phyloP scores from a whole-genome alignment of 192 early-diverging fungal genomes.

The Linnemannia elongata region DNA sequence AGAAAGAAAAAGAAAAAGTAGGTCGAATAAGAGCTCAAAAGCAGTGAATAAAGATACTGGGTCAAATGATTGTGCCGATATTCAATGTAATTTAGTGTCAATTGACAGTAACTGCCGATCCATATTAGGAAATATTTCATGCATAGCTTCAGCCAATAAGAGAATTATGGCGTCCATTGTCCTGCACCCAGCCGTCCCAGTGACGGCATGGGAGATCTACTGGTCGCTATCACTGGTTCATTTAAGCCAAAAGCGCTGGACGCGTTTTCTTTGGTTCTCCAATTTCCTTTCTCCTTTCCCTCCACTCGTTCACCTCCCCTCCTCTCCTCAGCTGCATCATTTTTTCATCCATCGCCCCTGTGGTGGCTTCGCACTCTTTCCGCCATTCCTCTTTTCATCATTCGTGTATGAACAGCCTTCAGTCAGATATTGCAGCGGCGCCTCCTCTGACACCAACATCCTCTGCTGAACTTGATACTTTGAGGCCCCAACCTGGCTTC shows the following conservation, averaged over 20 bases:
- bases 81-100: no score
- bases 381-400: not conserved
- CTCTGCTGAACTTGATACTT: not conserved
- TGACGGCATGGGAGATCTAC: not conserved
- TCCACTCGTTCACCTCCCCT: not conserved
- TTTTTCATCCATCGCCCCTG: not conserved
- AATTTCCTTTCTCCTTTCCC: not conserved
- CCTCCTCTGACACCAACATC: not conserved
- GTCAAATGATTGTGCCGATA: no score
- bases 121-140: no score
- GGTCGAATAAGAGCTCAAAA: no score
- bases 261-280: not conserved
- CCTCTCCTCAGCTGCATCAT: not conserved
- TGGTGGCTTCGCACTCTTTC: not conserved
- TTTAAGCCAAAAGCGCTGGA: not conserved
- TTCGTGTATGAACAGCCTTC: no score
- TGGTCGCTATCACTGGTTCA: not conserved
- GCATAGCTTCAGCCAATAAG: no score
- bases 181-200: not conserved
- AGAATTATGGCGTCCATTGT: no score
- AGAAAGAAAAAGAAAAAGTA: no score
- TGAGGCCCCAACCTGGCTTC: not conserved
- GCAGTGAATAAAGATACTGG: no score
- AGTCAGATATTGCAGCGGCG: not conserved
- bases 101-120: no score